Evolutionary conservation across 2,329 filamentous ascomycete genomes (phyloP).

Genomic region (Aspergillus chevalieri): DNA sequence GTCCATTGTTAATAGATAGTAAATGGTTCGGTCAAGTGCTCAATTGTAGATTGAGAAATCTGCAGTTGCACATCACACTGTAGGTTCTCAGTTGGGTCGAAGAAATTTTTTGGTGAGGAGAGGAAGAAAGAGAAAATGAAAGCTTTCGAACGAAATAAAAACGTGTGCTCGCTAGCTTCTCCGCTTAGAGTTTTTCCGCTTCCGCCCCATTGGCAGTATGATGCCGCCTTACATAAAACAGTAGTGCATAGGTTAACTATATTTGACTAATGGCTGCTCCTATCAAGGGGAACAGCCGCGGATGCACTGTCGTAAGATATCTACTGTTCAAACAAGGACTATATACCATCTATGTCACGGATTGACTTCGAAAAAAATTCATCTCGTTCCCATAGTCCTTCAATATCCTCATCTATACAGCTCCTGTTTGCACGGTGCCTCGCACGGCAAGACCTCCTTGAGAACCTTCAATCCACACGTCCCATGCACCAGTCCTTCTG

Average conservation of each 20-base stretch:
- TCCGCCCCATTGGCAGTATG: slow-evolving; percentile 4
- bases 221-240: background rate
- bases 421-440: slow-evolving; percentile 39
- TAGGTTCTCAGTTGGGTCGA: background rate
- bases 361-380: background rate
- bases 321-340: background rate
- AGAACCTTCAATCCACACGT: slow-evolving; percentile 60
- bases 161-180: slow-evolving; percentile 12
- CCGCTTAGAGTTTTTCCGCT: slow-evolving; percentile 9
- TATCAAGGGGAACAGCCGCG: too few relatives aligned
- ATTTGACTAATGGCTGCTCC: too few relatives aligned
- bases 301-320: background rate
- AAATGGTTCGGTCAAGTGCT: background rate
- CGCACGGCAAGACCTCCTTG: slow-evolving; percentile 60
- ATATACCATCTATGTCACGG: background rate
- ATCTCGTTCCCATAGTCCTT: background rate
- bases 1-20: slow-evolving; percentile 43
- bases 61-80: background rate
- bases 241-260: background rate
- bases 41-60: background rate
- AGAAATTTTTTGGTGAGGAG: background rate
- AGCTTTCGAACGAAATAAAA: slow-evolving; percentile 11
- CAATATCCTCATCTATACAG: background rate
- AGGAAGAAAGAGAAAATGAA: slow-evolving; percentile 11
- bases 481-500: slow-evolving; percentile 44